phyloP scores from a whole-genome alignment of 2,329 filamentous ascomycete species.

The Colletotrichum siamense region DNA sequence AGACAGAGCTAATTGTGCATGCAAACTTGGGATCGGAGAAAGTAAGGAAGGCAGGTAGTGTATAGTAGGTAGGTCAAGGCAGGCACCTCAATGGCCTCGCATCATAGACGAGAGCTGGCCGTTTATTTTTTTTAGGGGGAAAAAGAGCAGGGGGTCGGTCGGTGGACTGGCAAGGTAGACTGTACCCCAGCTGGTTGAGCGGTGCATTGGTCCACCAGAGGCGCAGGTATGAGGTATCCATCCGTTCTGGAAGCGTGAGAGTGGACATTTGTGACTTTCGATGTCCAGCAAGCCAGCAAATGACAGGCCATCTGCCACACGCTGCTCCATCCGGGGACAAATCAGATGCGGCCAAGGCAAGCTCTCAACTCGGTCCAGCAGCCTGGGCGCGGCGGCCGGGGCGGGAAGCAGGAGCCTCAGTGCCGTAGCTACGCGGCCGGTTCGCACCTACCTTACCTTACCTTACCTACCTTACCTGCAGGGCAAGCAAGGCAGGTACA shows the following conservation, averaged over 20 bases:
- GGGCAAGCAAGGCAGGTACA: background rate
- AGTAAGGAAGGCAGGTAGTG: background rate
- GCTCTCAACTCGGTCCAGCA: background rate
- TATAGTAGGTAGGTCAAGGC: background rate
- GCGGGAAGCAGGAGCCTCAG: slow-evolving; percentile 1
- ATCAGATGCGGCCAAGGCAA: background rate
- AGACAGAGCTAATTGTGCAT: background rate
- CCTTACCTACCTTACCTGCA: background rate
- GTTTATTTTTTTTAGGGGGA: slow-evolving; percentile 8
- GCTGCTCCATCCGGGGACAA: slow-evolving; percentile 14
- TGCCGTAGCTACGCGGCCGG: slow-evolving; percentile 19
- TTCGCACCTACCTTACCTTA: slow-evolving; percentile 1
- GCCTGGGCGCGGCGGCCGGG: background rate
- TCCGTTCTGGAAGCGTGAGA: background rate
- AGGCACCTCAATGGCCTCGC: slow-evolving; percentile 12
- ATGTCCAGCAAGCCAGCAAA: slow-evolving; percentile 5
- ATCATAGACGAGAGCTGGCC: slow-evolving; percentile 13
- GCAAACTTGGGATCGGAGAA: background rate
- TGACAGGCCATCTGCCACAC: slow-evolving; percentile 5
- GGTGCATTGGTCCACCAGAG: background rate
- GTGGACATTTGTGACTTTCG: background rate
- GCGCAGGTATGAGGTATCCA: background rate
- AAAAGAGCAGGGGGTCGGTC: background rate
- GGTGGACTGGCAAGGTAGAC: background rate
- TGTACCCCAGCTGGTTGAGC: background rate